phyloP scores from a whole-genome alignment of 139 green algal species.

The Pycnococcus provasolii region DNA sequence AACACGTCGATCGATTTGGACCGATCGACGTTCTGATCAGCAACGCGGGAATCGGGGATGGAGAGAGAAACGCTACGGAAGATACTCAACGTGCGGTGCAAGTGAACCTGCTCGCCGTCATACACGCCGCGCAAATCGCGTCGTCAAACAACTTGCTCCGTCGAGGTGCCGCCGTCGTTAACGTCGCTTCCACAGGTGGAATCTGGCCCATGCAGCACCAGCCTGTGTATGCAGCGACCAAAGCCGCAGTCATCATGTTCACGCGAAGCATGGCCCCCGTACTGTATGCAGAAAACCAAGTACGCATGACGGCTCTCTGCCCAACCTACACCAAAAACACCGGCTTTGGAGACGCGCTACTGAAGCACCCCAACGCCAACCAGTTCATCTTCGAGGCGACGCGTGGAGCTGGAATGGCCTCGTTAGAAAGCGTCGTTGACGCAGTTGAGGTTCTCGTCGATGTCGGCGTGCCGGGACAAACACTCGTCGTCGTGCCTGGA shows the following conservation, averaged over 20 bases:
- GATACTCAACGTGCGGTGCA: conserved; percentile 20
- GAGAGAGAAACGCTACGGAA: not conserved
- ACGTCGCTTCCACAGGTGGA: conserved; percentile 34
- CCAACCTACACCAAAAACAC: conserved; percentile 3
- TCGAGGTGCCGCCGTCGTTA: conserved; percentile 23
- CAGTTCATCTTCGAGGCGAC: not conserved
- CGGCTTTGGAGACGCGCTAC: not conserved
- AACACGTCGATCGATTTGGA: conserved; percentile 20
- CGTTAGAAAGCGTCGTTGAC: not conserved
- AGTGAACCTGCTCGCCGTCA: conserved; percentile 30
- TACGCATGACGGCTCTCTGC: conserved; percentile 29
- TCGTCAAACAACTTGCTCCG: not conserved
- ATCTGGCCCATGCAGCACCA: conserved; percentile 19
- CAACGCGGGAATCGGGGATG: conserved; percentile 35
- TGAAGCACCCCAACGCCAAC: not conserved
- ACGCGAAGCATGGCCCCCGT: conserved; percentile 6
- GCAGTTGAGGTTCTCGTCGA: not conserved
- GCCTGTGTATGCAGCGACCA: conserved; percentile 32
- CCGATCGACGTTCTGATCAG: conserved; percentile 32
- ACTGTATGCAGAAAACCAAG: not conserved
- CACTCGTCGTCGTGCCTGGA: not conserved
- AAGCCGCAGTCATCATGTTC: conserved; percentile 34
- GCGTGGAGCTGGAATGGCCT: not conserved
- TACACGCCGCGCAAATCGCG: conserved; percentile 31
- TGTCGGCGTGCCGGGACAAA: not conserved